Evolutionary conservation across 257 asterid species (phyloP).

Genomic region (Scutellaria baicalensis): DNA sequence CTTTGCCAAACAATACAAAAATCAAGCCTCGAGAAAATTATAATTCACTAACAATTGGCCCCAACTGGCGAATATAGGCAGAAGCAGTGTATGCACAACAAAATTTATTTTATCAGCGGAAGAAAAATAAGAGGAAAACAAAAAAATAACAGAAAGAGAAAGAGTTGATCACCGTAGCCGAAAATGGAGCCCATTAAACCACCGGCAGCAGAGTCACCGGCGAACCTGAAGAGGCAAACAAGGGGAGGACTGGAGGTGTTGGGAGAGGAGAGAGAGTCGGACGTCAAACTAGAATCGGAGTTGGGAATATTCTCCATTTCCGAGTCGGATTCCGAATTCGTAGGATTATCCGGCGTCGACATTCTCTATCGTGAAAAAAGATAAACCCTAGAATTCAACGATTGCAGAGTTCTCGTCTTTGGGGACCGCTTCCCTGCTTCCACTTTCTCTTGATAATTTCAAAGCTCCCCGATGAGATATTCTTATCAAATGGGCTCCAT

Average conservation of each 20-base stretch:
- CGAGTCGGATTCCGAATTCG: constrained; percentile 49
- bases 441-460: background rate
- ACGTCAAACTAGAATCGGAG: constrained; percentile 18
- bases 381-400: constrained; percentile 35
- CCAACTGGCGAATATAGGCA: background rate
- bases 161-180: constrained; percentile 48
- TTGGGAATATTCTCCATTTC: constrained; percentile 31
- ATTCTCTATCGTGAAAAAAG: constrained; percentile 20
- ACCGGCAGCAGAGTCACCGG: constrained; percentile 71
- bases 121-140: background rate
- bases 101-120: background rate
- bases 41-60: background rate
- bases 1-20: background rate
- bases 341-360: constrained; percentile 47
- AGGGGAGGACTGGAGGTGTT: constrained; percentile 51
- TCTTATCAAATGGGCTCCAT: background rate
- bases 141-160: background rate
- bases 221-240: constrained; percentile 60
- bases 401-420: background rate
- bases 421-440: background rate
- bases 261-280: constrained; percentile 32
- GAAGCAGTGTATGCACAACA: background rate
- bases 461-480: background rate
- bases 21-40: background rate
- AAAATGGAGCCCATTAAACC: constrained; percentile 79